phyloP scores from a whole-genome alignment of 2,329 filamentous ascomycete species.

The Xylaria multiplex region DNA sequence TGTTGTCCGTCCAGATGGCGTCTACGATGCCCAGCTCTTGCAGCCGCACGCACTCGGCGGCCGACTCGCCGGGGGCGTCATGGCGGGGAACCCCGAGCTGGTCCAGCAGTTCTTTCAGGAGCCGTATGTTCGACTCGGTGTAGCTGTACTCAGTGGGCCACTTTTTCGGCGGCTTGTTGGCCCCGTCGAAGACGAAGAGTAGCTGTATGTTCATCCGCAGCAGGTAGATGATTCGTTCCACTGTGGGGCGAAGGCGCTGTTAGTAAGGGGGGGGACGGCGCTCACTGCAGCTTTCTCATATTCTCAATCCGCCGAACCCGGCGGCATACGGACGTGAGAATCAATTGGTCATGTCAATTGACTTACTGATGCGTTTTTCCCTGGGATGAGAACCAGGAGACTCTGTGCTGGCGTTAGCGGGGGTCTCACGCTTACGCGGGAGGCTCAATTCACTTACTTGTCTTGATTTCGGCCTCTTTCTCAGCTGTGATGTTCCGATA shows the following conservation, averaged over 20 bases:
- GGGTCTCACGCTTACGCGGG: background rate
- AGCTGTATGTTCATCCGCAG: slow-evolving; percentile 57
- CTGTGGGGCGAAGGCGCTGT: slow-evolving; percentile 20
- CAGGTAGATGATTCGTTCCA: slow-evolving; percentile 55
- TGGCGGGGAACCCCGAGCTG: slow-evolving; percentile 55
- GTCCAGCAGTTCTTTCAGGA: slow-evolving; percentile 52
- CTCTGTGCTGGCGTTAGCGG: slow-evolving; percentile 36
- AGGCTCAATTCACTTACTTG: slow-evolving; percentile 26
- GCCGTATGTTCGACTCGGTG: slow-evolving; percentile 49
- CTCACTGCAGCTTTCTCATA: background rate
- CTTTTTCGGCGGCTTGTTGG: slow-evolving; percentile 49
- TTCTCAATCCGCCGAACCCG: background rate
- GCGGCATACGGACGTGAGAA: background rate
- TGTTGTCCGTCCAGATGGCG: slow-evolving; percentile 60
- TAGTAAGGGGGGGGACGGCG: slow-evolving; percentile 2
- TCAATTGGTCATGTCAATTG: background rate
- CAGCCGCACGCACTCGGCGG: slow-evolving; percentile 59
- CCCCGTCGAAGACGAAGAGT: slow-evolving; percentile 65
- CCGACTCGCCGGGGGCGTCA: slow-evolving; percentile 58
- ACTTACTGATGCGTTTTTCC: slow-evolving; percentile 39
- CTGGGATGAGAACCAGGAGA: slow-evolving; percentile 40
- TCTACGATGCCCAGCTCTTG: slow-evolving; percentile 57
- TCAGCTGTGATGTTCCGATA: slow-evolving; percentile 37
- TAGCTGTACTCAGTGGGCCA: slow-evolving; percentile 42
- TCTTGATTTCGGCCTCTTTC: slow-evolving; percentile 35